Conservation (phyloP, 2,329 filamentous ascomycete genomes). For the Cladobotryum mycophilum region DNA sequence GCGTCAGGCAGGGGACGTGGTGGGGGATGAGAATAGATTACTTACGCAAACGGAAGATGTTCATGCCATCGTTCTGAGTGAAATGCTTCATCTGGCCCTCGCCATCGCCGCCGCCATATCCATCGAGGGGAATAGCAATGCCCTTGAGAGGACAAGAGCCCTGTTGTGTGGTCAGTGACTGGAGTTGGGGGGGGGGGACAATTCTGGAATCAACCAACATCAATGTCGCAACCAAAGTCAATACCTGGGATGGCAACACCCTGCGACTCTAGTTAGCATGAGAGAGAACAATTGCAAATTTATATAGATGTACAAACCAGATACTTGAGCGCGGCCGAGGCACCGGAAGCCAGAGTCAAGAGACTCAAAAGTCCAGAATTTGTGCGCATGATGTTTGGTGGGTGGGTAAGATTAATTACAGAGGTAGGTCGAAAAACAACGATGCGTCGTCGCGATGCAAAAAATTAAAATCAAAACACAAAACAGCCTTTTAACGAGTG, state of each 20-base stretch:
- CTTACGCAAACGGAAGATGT: conserved; percentile 48
- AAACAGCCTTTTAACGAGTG: no score
- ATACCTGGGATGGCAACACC: conserved; percentile 42
- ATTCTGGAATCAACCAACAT: conserved; percentile 25
- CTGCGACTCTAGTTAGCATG: conserved; percentile 11
- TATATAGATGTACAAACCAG: not conserved
- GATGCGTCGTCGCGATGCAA: no score
- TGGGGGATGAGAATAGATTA: not conserved
- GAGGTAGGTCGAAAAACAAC: no score
- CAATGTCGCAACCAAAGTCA: conserved; percentile 42
- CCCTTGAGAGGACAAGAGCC: conserved; percentile 33
- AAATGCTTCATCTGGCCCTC: conserved; percentile 53
- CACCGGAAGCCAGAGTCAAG: not conserved
- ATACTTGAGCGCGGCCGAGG: not conserved
- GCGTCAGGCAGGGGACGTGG: not conserved
- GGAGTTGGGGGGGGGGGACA: not conserved
- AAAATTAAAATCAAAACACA: no score
- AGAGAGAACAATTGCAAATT: not conserved
- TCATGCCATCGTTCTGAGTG: conserved; percentile 42
- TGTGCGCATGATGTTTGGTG: not conserved
- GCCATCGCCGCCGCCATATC: conserved; percentile 31
- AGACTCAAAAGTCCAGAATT: not conserved
- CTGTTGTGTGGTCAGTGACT: conserved; percentile 16
- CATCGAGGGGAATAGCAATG: conserved; percentile 28
- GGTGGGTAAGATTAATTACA: no score